Evolutionary conservation across 257 asterid genomes (phyloP).

Genomic region (Salvia splendens): DNA sequence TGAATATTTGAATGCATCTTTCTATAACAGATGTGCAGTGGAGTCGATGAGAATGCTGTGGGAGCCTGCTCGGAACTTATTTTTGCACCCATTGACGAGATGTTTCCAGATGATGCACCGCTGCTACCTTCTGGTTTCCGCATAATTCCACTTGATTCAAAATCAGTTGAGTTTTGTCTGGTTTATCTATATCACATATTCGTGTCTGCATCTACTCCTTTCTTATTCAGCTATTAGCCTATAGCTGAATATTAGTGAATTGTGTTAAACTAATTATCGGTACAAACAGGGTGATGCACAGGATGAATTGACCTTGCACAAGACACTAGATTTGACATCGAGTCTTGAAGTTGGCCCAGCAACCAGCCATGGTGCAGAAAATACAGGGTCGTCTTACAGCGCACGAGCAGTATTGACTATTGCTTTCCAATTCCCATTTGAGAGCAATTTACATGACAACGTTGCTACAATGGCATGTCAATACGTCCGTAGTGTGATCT

Average conservation of each 20-base stretch:
- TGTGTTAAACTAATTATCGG: conserved; percentile 16
- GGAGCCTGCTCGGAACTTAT: conserved; percentile 89
- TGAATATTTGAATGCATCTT: conserved; percentile 27
- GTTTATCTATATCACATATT: background rate
- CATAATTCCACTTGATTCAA: conserved; percentile 70
- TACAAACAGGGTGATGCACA: conserved; percentile 45
- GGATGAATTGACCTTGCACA: conserved; percentile 46
- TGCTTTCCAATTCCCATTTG: conserved; percentile 87
- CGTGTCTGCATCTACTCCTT: too few species aligned
- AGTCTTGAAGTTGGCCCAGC: conserved; percentile 70
- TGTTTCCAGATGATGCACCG: conserved; percentile 85
- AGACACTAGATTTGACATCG: conserved; percentile 75
- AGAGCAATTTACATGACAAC: conserved; percentile 68
- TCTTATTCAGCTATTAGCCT: too few species aligned
- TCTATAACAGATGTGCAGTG: conserved; percentile 68
- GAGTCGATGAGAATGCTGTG: conserved; percentile 74
- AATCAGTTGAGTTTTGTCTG: conserved; percentile 59
- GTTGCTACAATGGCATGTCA: conserved; percentile 84
- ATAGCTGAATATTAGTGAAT: background rate
- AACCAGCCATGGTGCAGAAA: conserved; percentile 42
- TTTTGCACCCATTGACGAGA: conserved; percentile 89
- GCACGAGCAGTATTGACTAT: conserved; percentile 77
- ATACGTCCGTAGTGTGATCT: conserved; percentile 72
- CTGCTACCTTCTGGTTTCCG: conserved; percentile 90
- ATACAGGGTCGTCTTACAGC: conserved; percentile 43